Conservation (phyloP, 306 rosid genomes). For the Senna tora region DNA sequence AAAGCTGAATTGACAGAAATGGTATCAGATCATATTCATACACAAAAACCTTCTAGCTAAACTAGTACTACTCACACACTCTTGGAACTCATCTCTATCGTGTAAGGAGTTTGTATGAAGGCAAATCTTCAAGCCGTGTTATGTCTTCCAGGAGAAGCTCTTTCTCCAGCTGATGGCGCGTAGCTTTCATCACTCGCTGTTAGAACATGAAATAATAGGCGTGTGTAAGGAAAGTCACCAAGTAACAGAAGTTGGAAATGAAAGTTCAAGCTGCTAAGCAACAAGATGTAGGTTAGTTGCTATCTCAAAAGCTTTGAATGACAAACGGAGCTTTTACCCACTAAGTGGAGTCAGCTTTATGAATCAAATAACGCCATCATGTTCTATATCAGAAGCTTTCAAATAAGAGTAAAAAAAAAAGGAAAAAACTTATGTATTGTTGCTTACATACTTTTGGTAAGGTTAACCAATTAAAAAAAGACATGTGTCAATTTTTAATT, state of each 20-base stretch:
- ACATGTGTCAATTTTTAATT: no score
- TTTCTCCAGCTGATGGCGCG: conserved; percentile 92
- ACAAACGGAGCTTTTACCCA: no score
- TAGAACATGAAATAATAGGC: conserved; percentile 25
- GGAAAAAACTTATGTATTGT: no score
- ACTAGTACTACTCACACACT: conserved; percentile 34
- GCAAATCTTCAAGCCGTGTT: conserved; percentile 80
- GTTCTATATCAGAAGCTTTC: conserved; percentile 24
- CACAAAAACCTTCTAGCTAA: conserved; percentile 52
- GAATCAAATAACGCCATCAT: no score
- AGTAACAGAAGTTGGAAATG: background rate
- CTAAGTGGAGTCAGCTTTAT: no score
- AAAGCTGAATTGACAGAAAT: conserved; percentile 42
- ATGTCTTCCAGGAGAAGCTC: conserved; percentile 84
- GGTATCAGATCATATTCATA: conserved; percentile 47
- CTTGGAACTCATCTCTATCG: conserved; percentile 46
- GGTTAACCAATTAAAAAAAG: no score
- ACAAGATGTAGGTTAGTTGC: background rate
- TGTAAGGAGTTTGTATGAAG: conserved; percentile 82
- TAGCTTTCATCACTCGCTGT: conserved; percentile 96
- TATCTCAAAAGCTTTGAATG: no score
- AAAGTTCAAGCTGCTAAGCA: background rate
- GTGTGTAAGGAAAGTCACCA: conserved; percentile 33
- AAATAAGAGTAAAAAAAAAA: background rate
- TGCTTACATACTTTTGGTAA: no score